Evolutionary conservation across 2,329 filamentous ascomycete species (phyloP), one percentile per base, ranked within the genome.

Genomic region (Aspergillus awamori): DNA sequence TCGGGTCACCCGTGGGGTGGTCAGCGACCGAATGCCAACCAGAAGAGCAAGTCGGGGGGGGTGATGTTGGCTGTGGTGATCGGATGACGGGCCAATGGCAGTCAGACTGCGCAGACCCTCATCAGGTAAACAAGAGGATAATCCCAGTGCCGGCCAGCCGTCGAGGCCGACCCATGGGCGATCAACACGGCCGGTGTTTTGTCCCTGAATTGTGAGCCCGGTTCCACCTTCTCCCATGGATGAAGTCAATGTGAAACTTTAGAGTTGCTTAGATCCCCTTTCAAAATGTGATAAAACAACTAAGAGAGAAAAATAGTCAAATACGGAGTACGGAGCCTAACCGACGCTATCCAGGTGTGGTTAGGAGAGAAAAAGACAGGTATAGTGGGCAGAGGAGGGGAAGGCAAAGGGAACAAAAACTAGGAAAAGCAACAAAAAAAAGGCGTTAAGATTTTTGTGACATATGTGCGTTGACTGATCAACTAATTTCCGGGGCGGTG

Each of bases 141-240:
- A 64, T 59, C 55, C 39, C 17, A 26, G 33, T 24, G 53, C 24
- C 53, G 43, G 53, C 15, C 39, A 33, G 28, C 39, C 26, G 45
- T 53, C 26, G 62, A 63, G 47, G 55, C 57, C 62, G 58, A 63
- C 52, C 62, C 62, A 65, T 65, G 64, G 64, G 45, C 33, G 62
- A 66, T 66, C 62, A 60, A 15, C 60, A 63, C 33, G 54, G 41
- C 62, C 64, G 60, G 60, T 59, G 60, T 63, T 64, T 64, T 59
- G 52, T 39, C 62, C 62, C 53, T 47, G 33, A 52, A 33, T 17
- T 57, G 49, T 54, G 59, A 48, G 45, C 51, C 20, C 26, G 56
- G 41, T 52, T 36, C 41, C 49, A 45, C 41, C 36, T 36, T 33
- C 38, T 54, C 17, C 59, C 45, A 51, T 22, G 33, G 58, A 54